Base-by-base conservation (phyloP, 805 yeast species). In the Kluyveromyces wickerhamii region DNA sequence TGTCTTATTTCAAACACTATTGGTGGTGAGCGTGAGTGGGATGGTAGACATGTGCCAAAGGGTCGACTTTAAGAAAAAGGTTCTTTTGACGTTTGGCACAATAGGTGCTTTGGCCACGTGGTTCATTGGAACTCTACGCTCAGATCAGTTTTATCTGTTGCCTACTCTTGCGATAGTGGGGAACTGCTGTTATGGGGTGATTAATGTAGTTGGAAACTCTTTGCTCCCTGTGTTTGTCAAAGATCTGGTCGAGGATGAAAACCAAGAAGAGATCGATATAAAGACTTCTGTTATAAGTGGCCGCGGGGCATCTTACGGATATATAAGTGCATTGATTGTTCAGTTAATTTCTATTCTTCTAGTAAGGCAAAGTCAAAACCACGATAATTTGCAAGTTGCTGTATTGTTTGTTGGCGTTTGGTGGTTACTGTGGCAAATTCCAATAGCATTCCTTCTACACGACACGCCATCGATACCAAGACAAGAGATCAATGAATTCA, bases 121-220 rank as follows among this genome's bases (percentile, higher is more conserved):
- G 32, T 34, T 55, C 4, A 73, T 72, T 55, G 65, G 59, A 19
- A 42, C 43, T 29, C 42, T 60, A 10, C 39, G 42, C 16, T 31
- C 49, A 8, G 34, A 50, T n/a, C 61, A 57, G 22, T 51, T 50
- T 22, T 59, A 59, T 29, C 31, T 48, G 17, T 43, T 62, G 12
- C 63, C 79, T 0, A 15, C 72, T 1, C 54, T 77, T 11, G 79
- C 83, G 11, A 67, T 80, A 5, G 32, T 76, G 0, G 79, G 85
- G 1, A 82, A 79, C 47, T 65, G 79, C 11, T 71, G 81, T 15
- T 82, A 73, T 55, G 94, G 94, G 1, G 84, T 81, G 7, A 85
- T 79, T 3, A 77, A 77, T 36, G 89, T 82, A 8, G 79, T 87
- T 44, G 88, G 87, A 5, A 83, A 82, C 52, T 77, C 92, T 1